Conservation (phyloP, 768 basidiomycete genomes). For the Auricularia cornea region DNA sequence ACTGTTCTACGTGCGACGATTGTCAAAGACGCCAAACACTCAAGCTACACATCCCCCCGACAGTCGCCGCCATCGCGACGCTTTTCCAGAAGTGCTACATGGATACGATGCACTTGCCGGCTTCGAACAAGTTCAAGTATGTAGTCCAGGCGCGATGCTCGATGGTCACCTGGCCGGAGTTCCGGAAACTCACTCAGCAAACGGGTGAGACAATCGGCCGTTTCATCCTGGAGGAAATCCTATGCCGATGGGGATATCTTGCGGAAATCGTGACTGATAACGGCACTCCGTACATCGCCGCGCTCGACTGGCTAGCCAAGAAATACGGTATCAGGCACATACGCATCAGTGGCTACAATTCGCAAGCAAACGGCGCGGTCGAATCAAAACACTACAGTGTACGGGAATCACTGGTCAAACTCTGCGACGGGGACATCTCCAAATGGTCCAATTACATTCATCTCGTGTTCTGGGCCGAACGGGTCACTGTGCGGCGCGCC, state of each 20-base stretch:
- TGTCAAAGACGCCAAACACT: neutral
- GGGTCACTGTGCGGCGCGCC: constrained; percentile 16
- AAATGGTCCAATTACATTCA: constrained; percentile 7
- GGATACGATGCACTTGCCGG: constrained; percentile 6
- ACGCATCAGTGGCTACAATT: constrained; percentile 7
- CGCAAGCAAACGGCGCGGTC: constrained; percentile 5
- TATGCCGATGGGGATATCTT: constrained; percentile 12
- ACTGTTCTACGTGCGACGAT: too few species aligned
- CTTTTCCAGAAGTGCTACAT: constrained; percentile 4
- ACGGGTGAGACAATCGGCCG: constrained; percentile 1
- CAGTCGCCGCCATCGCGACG: constrained; percentile 4
- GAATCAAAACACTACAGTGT: constrained; percentile 20
- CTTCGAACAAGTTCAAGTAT: constrained; percentile 6
- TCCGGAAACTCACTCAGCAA: constrained; percentile 20
- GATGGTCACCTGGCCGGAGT: constrained; percentile 12
- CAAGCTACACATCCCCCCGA: too few species aligned
- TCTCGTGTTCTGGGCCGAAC: constrained; percentile 18
- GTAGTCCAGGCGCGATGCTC: constrained; percentile 14
- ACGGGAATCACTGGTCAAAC: constrained; percentile 22
- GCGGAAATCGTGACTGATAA: constrained; percentile 16
- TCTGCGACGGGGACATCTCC: constrained; percentile 18
- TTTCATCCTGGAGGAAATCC: constrained; percentile 16
- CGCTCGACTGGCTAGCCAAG: constrained; percentile 6
- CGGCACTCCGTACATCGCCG: constrained; percentile 8
- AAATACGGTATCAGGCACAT: constrained; percentile 4